Evolutionary conservation across 768 basidiomycete species (phyloP), one percentile per base, ranked within the genome.

Genomic region (Pleurotus cornucopiae): DNA sequence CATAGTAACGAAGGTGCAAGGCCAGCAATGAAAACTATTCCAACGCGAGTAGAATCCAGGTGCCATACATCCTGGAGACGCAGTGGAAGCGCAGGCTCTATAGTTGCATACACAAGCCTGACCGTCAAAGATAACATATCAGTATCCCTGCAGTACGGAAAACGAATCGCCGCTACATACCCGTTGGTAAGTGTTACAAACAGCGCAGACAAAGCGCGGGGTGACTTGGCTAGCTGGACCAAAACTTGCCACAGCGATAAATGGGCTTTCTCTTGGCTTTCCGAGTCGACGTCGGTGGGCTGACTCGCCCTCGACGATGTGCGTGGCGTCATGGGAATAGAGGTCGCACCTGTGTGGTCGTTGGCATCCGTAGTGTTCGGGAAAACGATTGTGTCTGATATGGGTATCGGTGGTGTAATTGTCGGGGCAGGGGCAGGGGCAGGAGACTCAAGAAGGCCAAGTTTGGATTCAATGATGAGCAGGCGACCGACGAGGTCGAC

Each of bases 1-100:
- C 88, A 87, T 55, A 89, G 69, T 14, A 90, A 63, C 0, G 83
- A 80, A 1, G 87, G 88, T 5, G 86, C 68, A 21, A 86, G 79
- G 6, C 79, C 77, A 6, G 82, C 86, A 55, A 90, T 70, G 64
- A 84, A 85, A 12, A 88, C 77, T 14, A 89, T 61, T 5, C 89
- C 89, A 7, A 88, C 83, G 64, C 69, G 67, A n/a, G 64, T 65
- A 0, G 84, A 73, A 54, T 74, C 59, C 39, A 80, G 73, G 4
- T 67, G 66, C 79, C 83, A 86, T 5, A 76, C 59, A 9, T 63
- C 63, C 58, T 81, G 77, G 39, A 85, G 64, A 58, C 80, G 81
- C 21, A 85, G 65, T 0, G 85, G 83, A 40, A 86, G 68, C 5
- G 83, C 71, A 13, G 85, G 82, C 49, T 86, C 85, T 60, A 76